These are phyloP conservation scores for Kurtzmaniella quercitrusa DNA, from an alignment of 1,139 yeast genomes.

Conservation along the genomic window DNA sequence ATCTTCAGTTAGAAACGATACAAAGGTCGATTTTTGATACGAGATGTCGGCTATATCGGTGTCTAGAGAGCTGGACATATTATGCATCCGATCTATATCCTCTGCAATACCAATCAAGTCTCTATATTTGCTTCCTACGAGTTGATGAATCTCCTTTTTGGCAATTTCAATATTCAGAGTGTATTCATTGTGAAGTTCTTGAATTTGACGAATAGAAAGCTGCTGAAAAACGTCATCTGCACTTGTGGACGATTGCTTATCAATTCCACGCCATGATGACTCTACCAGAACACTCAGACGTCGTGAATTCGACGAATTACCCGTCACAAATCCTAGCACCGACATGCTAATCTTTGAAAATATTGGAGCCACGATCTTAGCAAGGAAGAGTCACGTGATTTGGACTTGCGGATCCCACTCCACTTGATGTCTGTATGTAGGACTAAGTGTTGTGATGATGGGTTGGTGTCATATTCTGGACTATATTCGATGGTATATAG, in stretches of 20 bases:
- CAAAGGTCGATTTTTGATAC: slow-evolving; percentile 27
- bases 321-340: neutral
- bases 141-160: slow-evolving; percentile 43
- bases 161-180: slow-evolving; percentile 18
- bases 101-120: slow-evolving; percentile 69
- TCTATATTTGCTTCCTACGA: slow-evolving; percentile 65
- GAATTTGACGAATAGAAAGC: slow-evolving; percentile 31
- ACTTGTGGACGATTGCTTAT: slow-evolving; percentile 9
- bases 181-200: slow-evolving; percentile 27
- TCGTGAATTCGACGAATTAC: neutral
- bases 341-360: neutral
- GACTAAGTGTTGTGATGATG: too few relatives aligned
- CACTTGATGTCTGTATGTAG: too few relatives aligned
- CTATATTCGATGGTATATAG: too few relatives aligned
- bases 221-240: slow-evolving; percentile 37
- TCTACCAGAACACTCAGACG: slow-evolving; percentile 2
- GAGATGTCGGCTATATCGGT: slow-evolving; percentile 28
- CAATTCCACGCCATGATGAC: slow-evolving; percentile 3
- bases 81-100: slow-evolving; percentile 54
- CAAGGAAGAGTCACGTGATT: too few relatives aligned
- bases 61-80: slow-evolving; percentile 27
- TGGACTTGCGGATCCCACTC: too few relatives aligned
- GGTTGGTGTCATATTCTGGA: too few relatives aligned
- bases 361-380: too few relatives aligned
- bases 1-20: slow-evolving; percentile 21